Evolutionary conservation across 2,329 filamentous ascomycete genomes (phyloP).

Genomic region (Paecilomyces fulvus): DNA sequence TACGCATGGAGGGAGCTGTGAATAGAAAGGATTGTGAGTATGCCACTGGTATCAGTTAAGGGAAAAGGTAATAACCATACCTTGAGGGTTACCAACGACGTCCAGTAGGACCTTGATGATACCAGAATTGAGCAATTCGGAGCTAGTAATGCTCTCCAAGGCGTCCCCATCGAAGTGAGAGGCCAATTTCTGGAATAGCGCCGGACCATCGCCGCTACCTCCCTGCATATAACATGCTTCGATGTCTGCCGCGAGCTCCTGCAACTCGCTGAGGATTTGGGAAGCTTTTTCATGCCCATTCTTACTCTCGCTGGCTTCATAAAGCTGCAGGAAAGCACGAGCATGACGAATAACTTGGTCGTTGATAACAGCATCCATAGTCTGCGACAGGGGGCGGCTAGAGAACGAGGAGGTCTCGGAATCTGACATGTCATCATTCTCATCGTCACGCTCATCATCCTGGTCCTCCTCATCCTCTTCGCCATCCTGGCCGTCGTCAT

Average conservation of each 20-base stretch:
- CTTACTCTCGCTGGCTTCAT: constrained; percentile 69
- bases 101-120: constrained; percentile 77
- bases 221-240: constrained; percentile 56
- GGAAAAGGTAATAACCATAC: constrained; percentile 12
- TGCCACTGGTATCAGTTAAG: background rate
- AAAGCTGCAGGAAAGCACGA: constrained; percentile 71
- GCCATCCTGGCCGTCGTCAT: constrained; percentile 22
- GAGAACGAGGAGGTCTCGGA: constrained; percentile 58
- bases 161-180: constrained; percentile 83
- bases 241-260: constrained; percentile 62
- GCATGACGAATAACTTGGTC: constrained; percentile 68
- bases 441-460: constrained; percentile 42
- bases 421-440: constrained; percentile 48
- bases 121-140: constrained; percentile 83
- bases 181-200: constrained; percentile 67
- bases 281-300: constrained; percentile 70
- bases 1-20: constrained; percentile 18
- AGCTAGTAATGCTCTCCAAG: constrained; percentile 87
- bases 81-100: constrained; percentile 65
- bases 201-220: constrained; percentile 43
- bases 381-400: constrained; percentile 28
- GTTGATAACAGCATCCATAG: constrained; percentile 47
- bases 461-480: constrained; percentile 24
- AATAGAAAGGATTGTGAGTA: background rate
- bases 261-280: constrained; percentile 65